Evolutionary conservation across 202 grass and related monocot genomes (phyloP), one percentile per base, ranked within the genome.

Genomic region (Schoenoplectus tabernaemontani): DNA sequence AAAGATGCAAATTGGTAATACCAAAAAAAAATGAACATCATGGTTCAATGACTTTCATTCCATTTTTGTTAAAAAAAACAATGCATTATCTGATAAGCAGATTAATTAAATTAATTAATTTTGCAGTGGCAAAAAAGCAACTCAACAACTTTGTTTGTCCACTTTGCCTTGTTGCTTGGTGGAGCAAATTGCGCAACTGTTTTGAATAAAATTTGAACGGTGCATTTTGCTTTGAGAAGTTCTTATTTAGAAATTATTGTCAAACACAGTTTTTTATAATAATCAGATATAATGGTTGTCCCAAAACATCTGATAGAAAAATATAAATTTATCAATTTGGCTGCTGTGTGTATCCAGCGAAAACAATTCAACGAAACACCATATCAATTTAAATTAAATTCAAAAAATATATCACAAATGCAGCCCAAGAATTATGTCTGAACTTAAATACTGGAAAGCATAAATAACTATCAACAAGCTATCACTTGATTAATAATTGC

Each of bases 131-230:
- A 74, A 9, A 74, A 51, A 28, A 28, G 28, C 69, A 74, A 74
- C 7, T 74, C 46, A 74, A 74, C 46, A n/a, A 74, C 69, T 74
- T 2, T 51, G 26, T 74, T 74, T 53, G 13, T 53, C 26, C 69
- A 28, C 44, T 74, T 34, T 74, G 26, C 26, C 46, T 53, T 34
- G 69, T 73, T 73, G 68, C 24, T 74, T 51, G 46, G 24, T 73
- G 68, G 24, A 74, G 69, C 69, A 74, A 74, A 74, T 34, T 33
- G 43, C 28, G 23, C 7, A 28, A 28, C 1, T 28, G 28, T 28
- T 28, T 28, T 28, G 28, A 28, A 28, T 28, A 28, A 10, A 15
- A 28, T 20, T 10, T 71, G 24, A 19, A 42, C 15, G 16, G 16
- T 54, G 0, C 22, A 0, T 26, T 71, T 28, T 28, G 28, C 28